These are phyloP conservation scores for Suhomyces pyralidae DNA, from an alignment of 805 yeast species.

Conservation along the genomic window DNA sequence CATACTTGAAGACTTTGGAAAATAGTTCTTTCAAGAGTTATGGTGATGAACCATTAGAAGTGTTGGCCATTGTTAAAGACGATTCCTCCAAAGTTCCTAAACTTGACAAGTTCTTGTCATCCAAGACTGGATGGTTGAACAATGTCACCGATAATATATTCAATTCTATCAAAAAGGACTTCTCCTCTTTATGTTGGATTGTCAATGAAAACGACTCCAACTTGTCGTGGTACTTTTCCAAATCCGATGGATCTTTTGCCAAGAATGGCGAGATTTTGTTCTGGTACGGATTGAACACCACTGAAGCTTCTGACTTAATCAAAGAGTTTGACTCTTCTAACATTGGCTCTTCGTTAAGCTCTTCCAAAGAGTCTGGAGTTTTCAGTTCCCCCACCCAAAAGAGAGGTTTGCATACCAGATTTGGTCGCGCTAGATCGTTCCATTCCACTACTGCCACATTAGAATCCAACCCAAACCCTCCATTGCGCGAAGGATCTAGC, in stretches of 20 bases:
- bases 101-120: conserved; percentile 81
- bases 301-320: conserved; percentile 61
- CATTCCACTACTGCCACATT: conserved; percentile 18
- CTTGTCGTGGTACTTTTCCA: conserved; percentile 85
- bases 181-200: conserved; percentile 75
- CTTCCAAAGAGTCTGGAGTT: conserved; percentile 44
- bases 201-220: conserved; percentile 89
- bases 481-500: conserved; percentile 62
- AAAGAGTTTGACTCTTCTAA: conserved; percentile 42
- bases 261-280: conserved; percentile 86
- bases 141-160: conserved; percentile 95
- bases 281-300: conserved; percentile 87
- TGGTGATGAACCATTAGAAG: conserved; percentile 96
- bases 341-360: conserved; percentile 34
- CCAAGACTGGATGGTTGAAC: conserved; percentile 94
- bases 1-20: conserved; percentile 74
- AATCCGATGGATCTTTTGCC: conserved; percentile 90
- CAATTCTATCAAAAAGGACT: conserved; percentile 74
- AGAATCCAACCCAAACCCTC: conserved; percentile 66
- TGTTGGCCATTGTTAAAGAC: conserved; percentile 73
- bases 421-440: conserved; percentile 5
- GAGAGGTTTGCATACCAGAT: conserved; percentile 49
- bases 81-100: conserved; percentile 56
- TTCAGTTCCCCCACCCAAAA: conserved; percentile 47
- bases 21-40: conserved; percentile 64